Evolutionary conservation across 495 filamentous ascomycete genomes (phyloP), one percentile per base, ranked within the genome.

Genomic region (Podospora anserina): DNA sequence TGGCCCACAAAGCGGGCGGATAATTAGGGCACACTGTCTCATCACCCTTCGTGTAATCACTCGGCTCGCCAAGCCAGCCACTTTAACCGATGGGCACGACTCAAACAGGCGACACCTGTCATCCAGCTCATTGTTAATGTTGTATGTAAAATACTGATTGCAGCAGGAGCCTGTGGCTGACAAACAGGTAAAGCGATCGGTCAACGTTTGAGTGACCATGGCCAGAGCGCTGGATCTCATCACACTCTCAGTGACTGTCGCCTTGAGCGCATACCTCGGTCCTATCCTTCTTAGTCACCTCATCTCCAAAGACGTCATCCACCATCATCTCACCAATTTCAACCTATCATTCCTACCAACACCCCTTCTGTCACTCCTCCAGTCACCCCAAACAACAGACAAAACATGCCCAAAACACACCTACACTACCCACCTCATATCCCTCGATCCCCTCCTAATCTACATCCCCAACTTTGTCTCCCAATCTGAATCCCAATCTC

Each of bases 361-460:
- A 20, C 55, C 55, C 18, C 16, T 58, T 26, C 55, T 32, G 19
- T 44, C 65, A n/a, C 60, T 26, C 34, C 44, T 30, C 44, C 61
- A 20, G 6, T 23, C 27, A 11, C 26, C 56, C n/a, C 23, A n/a
- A 19, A 23, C 32, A 16, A 55, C 26, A 44, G 2, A 61, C 2
- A 5, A 59, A 2, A 19, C 54, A n/a, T 79, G 78, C 53, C 70
- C 66, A 2, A 72, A 71, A 0, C 75, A 79, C 64, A 61, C 20
- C 68, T 81, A 82, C 71, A 78, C 72, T 20, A 78, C 78, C 0
- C 71, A 76, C 19, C 69, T 82, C 59, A 72, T 82, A 58, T 82
- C 80, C n/a, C 70, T 80, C 59, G 74, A 76, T 63, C 79, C 80
- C 5, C 76, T 80, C 4, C 67, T 82, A 20, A 76, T 82, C 68